Evolutionary conservation across 2,329 filamentous ascomycete genomes (phyloP), one percentile per base, ranked within the genome.

Genomic region (Pseudogymnoascus sp.): DNA sequence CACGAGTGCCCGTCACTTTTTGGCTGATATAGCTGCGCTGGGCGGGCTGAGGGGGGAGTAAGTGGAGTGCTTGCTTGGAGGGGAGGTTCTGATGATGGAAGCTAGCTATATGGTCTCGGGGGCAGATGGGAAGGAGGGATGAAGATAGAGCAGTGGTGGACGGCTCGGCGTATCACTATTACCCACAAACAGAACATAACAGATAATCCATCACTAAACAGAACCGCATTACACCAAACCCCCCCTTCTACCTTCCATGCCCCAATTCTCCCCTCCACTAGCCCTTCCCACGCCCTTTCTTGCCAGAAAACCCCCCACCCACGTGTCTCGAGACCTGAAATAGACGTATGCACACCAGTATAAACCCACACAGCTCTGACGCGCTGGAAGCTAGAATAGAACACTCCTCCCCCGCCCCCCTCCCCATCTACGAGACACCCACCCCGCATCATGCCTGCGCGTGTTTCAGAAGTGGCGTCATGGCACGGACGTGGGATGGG

Each of bases 21-120:
- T 86, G 14, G 81, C 80, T 3, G 81, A 83, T 66, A 68, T 85
- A 38, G 80, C 77, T 67, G 76, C 75, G 0, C 77, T 84, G 49
- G 81, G 83, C 62, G 26, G 16, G n/a, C 45, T 52, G 45, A 52
- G 26, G n/a, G 26, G n/a, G 26, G 16, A 31, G 26, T 52, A 14
- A 52, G n/a, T 4, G n/a, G 2, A 8, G 10, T 31, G 26, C 1
- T 52, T 52, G 4, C 14, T 31, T 4, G n/a, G 16, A n/a, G n/a
- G 2, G 8, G 45, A 14, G 1, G 10, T 31, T 45, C 19, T 45
- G 21, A 14, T 14, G 41, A 19, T 23, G 5, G 45, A 31, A 16
- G 8, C 26, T 52, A 12, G 23, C 14, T 52, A 12, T 31, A 7
- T 4, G 14, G 8, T 2, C 10, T 31, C 8, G 31, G 11, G n/a